These are phyloP conservation scores for Backusella macrospora DNA, from an alignment of 192 early-diverging fungal genomes.

Conservation along the genomic window DNA sequence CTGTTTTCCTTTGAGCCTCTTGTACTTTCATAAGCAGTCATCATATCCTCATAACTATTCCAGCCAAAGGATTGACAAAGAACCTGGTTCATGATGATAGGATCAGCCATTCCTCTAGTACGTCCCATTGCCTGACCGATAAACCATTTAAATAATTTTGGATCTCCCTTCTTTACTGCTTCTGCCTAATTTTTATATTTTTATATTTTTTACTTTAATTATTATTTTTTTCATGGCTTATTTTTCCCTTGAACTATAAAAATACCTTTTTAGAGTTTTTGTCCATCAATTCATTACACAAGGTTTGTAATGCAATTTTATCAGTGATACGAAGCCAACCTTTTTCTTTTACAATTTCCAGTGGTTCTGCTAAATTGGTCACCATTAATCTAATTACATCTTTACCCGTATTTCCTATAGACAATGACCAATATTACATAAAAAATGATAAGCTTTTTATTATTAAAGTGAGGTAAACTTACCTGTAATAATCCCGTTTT, in stretches of 20 bases:
- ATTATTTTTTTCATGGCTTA: too few species aligned
- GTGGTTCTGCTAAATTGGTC: slow-evolving; percentile 53
- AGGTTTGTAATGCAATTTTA: slow-evolving; percentile 39
- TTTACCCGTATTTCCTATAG: slow-evolving; percentile 62
- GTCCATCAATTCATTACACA: slow-evolving; percentile 50
- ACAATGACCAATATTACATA: slow-evolving; percentile 2
- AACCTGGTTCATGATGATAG: slow-evolving; percentile 64
- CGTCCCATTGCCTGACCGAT: slow-evolving; percentile 81
- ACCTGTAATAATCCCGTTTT: slow-evolving; percentile 59
- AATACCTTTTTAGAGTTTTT: slow-evolving; percentile 49
- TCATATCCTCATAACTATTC: slow-evolving; percentile 16
- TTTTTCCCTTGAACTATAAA: background rate
- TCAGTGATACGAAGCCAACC: slow-evolving; percentile 62
- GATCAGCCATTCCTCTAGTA: slow-evolving; percentile 80
- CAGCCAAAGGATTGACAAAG: slow-evolving; percentile 48
- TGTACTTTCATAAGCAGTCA: slow-evolving; percentile 1
- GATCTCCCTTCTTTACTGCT: slow-evolving; percentile 64
- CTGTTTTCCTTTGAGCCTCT: slow-evolving; percentile 16
- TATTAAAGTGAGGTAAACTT: background rate
- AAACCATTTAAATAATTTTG: slow-evolving; percentile 75
- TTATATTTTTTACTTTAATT: background rate
- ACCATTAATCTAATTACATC: slow-evolving; percentile 71
- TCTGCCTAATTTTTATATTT: slow-evolving; percentile 55
- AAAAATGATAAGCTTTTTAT: background rate
- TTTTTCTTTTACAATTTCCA: slow-evolving; percentile 62